Evolutionary conservation across 495 filamentous ascomycete genomes (phyloP).

Genomic region (Xylaria intraflava): DNA sequence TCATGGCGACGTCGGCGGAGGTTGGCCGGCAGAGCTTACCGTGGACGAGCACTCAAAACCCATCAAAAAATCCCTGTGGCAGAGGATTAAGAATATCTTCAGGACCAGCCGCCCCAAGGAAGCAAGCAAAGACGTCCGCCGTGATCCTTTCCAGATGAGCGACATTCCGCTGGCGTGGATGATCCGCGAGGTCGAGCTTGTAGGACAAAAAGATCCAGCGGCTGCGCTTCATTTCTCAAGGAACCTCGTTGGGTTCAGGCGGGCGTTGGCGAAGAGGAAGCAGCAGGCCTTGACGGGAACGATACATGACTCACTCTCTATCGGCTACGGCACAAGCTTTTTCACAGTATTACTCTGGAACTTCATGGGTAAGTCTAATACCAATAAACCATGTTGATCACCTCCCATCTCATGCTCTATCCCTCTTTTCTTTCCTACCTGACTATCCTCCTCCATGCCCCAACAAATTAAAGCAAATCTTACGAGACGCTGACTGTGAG

Average conservation of each 20-base stretch:
- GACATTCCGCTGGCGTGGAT: slow-evolving; percentile 39
- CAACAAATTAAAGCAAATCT: not conserved
- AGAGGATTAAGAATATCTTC: slow-evolving; percentile 20
- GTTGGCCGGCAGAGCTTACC: slow-evolving; percentile 16
- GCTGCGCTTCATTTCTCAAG: slow-evolving; percentile 20
- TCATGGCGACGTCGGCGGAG: slow-evolving; percentile 42
- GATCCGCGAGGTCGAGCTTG: slow-evolving; percentile 30
- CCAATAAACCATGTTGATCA: too few species aligned
- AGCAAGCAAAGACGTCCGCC: slow-evolving; percentile 11
- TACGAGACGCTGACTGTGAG: slow-evolving; percentile 1
- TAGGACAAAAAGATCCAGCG: slow-evolving; percentile 12
- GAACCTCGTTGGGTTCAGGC: slow-evolving; percentile 17
- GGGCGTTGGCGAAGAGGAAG: slow-evolving; percentile 16
- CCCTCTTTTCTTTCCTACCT: not conserved
- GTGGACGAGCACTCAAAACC: slow-evolving; percentile 1
- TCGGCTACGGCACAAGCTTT: slow-evolving; percentile 19
- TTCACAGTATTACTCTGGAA: slow-evolving; percentile 26
- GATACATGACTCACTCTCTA: slow-evolving; percentile 24
- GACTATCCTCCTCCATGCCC: too few species aligned
- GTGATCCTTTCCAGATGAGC: slow-evolving; percentile 26
- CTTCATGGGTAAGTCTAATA: slow-evolving; percentile 25
- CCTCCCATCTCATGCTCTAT: not conserved
- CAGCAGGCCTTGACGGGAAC: slow-evolving; percentile 16
- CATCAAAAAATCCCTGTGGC: slow-evolving; percentile 17
- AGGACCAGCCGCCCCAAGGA: slow-evolving; percentile 17